These are phyloP conservation scores for Fusarium compactum DNA, from an alignment of 2,329 filamentous ascomycete species.

Conservation along the genomic window DNA sequence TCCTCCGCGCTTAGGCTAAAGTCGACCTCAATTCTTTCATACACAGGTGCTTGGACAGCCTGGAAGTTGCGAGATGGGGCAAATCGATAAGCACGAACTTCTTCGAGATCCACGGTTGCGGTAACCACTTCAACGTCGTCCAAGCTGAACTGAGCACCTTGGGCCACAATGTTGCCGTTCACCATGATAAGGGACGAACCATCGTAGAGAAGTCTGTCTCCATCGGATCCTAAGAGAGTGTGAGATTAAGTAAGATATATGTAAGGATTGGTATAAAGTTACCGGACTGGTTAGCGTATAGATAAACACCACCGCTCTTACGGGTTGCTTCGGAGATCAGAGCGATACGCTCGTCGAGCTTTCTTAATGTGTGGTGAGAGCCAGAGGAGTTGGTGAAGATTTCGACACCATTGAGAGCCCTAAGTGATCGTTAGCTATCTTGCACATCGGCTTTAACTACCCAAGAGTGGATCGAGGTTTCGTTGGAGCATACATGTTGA, in stretches of 20 bases:
- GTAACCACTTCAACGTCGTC: constrained; percentile 71
- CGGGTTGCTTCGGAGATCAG: constrained; percentile 75
- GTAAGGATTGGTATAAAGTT: rapidly evolving
- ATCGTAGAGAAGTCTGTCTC: constrained; percentile 67
- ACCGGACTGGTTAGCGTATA: constrained; percentile 55
- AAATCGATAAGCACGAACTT: constrained; percentile 72
- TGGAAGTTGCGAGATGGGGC: constrained; percentile 69
- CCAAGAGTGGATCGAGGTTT: rapidly evolving
- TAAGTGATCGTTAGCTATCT: not conserved
- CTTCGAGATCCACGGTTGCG: constrained; percentile 76
- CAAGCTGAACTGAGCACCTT: constrained; percentile 72
- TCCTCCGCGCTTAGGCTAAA: constrained; percentile 51
- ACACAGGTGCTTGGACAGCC: constrained; percentile 55
- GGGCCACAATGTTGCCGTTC: constrained; percentile 72
- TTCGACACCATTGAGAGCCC: constrained; percentile 70
- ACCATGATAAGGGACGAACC: constrained; percentile 71
- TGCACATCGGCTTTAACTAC: rapidly evolving
- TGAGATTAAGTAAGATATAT: not conserved
- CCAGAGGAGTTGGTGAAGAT: constrained; percentile 73
- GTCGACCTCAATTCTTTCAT: constrained; percentile 38
- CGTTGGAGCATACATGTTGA: constrained; percentile 14
- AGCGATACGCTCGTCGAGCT: constrained; percentile 72
- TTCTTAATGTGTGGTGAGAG: constrained; percentile 66
- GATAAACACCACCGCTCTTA: constrained; percentile 70
- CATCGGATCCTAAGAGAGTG: constrained; percentile 59